Percentiles rank a stretch among this genome's conserved stretches.
These are phyloP conservation scores for Eragrostis curvula DNA, from an alignment of 176 grass and related monocot genomes.

Conservation along the genomic window DNA sequence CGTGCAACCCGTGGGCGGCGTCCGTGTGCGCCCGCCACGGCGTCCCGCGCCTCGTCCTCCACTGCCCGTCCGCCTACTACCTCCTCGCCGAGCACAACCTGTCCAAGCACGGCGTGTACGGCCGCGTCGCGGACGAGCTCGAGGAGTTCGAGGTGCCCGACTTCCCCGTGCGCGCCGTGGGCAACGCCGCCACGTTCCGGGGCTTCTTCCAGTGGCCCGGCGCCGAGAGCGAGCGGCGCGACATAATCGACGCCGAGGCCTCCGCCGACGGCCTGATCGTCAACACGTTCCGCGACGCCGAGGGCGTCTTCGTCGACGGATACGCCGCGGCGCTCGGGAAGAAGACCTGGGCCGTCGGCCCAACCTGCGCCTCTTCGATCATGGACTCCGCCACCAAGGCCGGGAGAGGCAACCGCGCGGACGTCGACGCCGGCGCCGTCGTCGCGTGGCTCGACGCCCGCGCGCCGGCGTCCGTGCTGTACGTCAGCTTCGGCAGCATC, in stretches of 20 bases:
- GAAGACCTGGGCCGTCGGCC: conserved; percentile 58
- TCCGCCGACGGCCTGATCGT: conserved; percentile 52
- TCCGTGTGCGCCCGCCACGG: neutral
- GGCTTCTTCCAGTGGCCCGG: conserved; percentile 44
- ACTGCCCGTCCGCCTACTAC: conserved; percentile 49
- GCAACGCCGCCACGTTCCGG: conserved; percentile 26
- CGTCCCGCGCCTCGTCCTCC: conserved; percentile 32
- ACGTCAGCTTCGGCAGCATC: conserved; percentile 62
- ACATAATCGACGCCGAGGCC: conserved; percentile 30
- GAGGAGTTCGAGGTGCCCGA: conserved; percentile 50
- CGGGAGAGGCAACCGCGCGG: conserved; percentile 37
- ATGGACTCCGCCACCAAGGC: conserved; percentile 16
- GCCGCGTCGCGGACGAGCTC: conserved; percentile 10
- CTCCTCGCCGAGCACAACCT: conserved; percentile 39
- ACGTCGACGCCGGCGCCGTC: conserved; percentile 13
- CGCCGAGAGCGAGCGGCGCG: neutral
- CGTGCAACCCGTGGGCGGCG: conserved; percentile 41
- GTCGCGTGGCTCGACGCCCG: conserved; percentile 51
- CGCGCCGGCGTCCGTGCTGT: conserved; percentile 46
- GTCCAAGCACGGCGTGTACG: conserved; percentile 34
- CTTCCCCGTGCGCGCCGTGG: conserved; percentile 42
- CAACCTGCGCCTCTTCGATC: conserved; percentile 26
- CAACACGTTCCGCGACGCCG: conserved; percentile 59
- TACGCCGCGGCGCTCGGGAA: conserved; percentile 42
- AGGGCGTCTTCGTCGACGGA: conserved; percentile 41